These are phyloP conservation scores for Glycine latifolia DNA, from an alignment of 306 rosid species.

Conservation along the genomic window DNA sequence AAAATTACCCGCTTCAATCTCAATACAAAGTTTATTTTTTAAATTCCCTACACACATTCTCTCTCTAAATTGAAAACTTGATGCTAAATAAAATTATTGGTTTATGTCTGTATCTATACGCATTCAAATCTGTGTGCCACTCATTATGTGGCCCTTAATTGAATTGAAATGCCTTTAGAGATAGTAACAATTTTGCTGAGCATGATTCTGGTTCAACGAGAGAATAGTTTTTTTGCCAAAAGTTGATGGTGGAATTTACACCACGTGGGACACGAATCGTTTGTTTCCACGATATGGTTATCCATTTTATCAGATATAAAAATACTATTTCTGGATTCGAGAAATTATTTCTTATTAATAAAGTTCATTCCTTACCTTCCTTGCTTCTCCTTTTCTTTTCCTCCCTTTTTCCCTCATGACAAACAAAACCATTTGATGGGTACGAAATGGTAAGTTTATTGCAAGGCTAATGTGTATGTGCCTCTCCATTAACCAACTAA, in stretches of 20 bases:
- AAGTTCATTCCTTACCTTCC: conserved; percentile 8
- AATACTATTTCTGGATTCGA: conserved; percentile 2
- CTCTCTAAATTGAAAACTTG: conserved; percentile 16
- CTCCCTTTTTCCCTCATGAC: conserved; percentile 3
- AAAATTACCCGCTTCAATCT: neutral
- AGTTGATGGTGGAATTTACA: conserved; percentile 27
- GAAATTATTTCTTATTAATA: neutral
- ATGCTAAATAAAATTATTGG: conserved; percentile 18
- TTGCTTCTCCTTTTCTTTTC: neutral
- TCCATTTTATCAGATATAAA: conserved; percentile 5
- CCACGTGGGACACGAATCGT: conserved; percentile 34
- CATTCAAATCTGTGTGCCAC: conserved; percentile 12
- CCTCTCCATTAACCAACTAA: neutral
- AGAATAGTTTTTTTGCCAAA: conserved; percentile 34
- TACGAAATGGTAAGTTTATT: conserved; percentile 16
- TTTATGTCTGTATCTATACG: conserved; percentile 25
- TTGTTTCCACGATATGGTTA: conserved; percentile 39
- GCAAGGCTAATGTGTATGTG: neutral
- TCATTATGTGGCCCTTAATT: conserved; percentile 36
- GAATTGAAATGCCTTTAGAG: neutral
- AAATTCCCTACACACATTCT: neutral
- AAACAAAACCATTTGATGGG: conserved; percentile 36
- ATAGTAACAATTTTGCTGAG: neutral
- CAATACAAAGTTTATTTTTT: neutral
- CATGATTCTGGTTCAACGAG: neutral